Evolutionary conservation across 257 asterid species (phyloP), one percentile per base, ranked within the genome.

Genomic region (Verbascum thapsus): DNA sequence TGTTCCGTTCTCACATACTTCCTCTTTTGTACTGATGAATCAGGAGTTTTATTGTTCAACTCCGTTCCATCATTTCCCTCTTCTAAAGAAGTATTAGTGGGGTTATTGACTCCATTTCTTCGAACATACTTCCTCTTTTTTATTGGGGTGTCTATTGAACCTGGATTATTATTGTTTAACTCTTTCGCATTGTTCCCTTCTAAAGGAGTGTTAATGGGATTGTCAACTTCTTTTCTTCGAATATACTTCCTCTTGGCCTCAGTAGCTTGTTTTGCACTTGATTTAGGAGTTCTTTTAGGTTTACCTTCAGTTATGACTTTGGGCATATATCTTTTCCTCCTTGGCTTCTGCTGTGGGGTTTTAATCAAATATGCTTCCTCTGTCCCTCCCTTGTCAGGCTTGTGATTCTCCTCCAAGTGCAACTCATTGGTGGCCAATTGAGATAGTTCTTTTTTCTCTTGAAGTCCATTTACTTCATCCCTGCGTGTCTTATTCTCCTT

Each of bases 241-340:
- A 74, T 80, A 66, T 84, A 80, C 67, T 79, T 88, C 71, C 96
- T 75, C 78, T 83, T 85, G 45, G 61, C 78, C 22, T 60, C 76
- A 67, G 80, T 18, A 52, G 76, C 68, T 56, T 72, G 85, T 49
- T 68, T 53, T 5, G 72, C 76, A 58, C 78, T 73, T 66, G 78
- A 67, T 55, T 53, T 81, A 11, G 76, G 80, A 66, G 84, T 63
- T 44, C 56, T 76, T 63, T 79, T 83, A 63, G 76, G 60, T 72
- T 83, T 37, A 60, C 86, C 88, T 75, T 87, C 99, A 51, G 62
- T 65, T 39, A 94, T 72, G 51, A 94, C 99, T 71, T 87, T 94
- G 48, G 99, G 99, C 83, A 96, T 86, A 81, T 94, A 95, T 65
- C 84, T 94, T 74, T 68, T 90, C 73, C 85, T 77, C 74, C 94